These are phyloP conservation scores for Vicia villosa DNA, from an alignment of 306 rosid species.

Conservation along the genomic window DNA sequence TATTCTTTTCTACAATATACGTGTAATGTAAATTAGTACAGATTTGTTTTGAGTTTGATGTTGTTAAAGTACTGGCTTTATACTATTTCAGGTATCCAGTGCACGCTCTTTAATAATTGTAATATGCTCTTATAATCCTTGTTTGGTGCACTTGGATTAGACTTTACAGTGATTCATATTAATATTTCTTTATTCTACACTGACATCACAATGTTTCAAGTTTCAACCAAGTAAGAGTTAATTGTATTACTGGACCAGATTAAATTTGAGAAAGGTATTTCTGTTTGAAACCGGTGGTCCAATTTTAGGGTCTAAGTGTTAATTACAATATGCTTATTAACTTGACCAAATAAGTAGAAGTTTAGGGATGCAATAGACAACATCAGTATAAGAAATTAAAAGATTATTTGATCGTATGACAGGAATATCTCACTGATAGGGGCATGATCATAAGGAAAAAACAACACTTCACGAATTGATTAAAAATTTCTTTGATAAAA, in stretches of 20 bases:
- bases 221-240: constrained; percentile 11
- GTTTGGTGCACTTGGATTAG: constrained; percentile 17
- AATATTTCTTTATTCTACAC: constrained; percentile 21
- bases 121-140: constrained; percentile 21
- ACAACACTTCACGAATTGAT: constrained; percentile 16
- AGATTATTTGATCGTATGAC: constrained; percentile 24
- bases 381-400: not conserved
- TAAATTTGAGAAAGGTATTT: constrained; percentile 25
- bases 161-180: constrained; percentile 24
- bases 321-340: constrained; percentile 27
- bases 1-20: constrained; percentile 12
- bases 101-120: constrained; percentile 20
- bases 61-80: constrained; percentile 12
- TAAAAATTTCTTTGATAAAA: not conserved
- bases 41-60: constrained; percentile 11
- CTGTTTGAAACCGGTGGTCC: constrained; percentile 23
- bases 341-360: constrained; percentile 18
- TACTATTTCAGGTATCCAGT: constrained; percentile 25
- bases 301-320: constrained; percentile 2
- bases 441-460: constrained; percentile 12
- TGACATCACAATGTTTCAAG: constrained; percentile 10
- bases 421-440: constrained; percentile 10
- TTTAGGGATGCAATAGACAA: not conserved
- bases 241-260: constrained; percentile 22
- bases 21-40: constrained; percentile 22